A percentile compares a stretch with the other conserved stretches of the same genome.
Conservation (phyloP, 78 protist genomes). For the Dictyostelium intermedium region DNA sequence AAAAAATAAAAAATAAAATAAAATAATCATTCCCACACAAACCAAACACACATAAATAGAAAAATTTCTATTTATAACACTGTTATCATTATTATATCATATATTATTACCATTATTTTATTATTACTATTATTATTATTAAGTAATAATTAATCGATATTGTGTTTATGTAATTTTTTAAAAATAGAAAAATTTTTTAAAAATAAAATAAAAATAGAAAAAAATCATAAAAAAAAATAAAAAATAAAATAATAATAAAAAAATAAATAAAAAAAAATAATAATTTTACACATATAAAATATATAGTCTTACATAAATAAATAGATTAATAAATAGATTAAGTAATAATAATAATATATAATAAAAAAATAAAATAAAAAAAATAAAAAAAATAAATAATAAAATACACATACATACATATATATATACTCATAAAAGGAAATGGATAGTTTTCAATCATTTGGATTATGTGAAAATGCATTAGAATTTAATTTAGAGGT, state of each 20-base stretch:
- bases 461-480: slow-evolving; percentile 66
- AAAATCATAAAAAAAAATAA: too few relatives aligned
- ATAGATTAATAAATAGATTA: not conserved
- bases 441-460: slow-evolving; percentile 63
- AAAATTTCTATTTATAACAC: not conserved
- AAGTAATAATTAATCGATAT: not conserved
- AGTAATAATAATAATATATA: too few relatives aligned
- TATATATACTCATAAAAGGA: not conserved
- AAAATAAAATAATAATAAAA: too few relatives aligned
- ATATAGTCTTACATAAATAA: not conserved
- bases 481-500: slow-evolving; percentile 38
- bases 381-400: too few relatives aligned
- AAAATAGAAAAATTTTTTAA: too few relatives aligned
- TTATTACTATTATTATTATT: too few relatives aligned
- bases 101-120: too few relatives aligned
- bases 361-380: too few relatives aligned
- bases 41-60: not conserved
- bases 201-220: too few relatives aligned
- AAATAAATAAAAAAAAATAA: too few relatives aligned
- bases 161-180: not conserved
- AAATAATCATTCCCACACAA: not conserved
- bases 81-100: too few relatives aligned
- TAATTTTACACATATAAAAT: not conserved
- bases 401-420: not conserved
- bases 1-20: not conserved